Conservation (phyloP, 1,284 basidiomycete genomes). For the Phlebopus sp. region DNA sequence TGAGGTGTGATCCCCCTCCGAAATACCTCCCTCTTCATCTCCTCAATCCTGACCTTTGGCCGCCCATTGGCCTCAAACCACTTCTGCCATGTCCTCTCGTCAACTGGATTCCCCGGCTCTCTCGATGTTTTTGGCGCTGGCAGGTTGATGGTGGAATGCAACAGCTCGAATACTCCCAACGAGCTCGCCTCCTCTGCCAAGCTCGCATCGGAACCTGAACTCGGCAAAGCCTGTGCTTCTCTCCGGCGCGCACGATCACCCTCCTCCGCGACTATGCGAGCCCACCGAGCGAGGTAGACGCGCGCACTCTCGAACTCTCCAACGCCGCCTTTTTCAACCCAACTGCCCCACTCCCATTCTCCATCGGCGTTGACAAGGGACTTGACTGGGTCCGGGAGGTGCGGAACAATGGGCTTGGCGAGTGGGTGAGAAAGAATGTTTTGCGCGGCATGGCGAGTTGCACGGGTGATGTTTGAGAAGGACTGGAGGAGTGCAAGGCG, state of each 20-base stretch:
- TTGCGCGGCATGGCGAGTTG: conserved; percentile 86
- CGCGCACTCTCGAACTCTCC: conserved; percentile 94
- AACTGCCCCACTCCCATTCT: conserved; percentile 82
- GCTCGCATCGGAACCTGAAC: conserved; percentile 40
- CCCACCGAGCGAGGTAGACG: conserved; percentile 97
- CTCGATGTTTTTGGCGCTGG: conserved; percentile 74
- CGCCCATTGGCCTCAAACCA: conserved; percentile 74
- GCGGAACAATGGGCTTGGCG: conserved; percentile 91
- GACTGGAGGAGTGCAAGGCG: conserved; percentile 78
- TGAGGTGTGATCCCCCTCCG: conserved; percentile 61
- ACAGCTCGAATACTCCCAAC: conserved; percentile 85
- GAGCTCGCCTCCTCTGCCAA: conserved; percentile 68
- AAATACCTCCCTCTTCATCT: conserved; percentile 76
- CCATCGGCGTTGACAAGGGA: conserved; percentile 84
- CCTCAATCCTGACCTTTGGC: conserved; percentile 62
- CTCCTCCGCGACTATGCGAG: conserved; percentile 92
- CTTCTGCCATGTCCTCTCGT: conserved; percentile 63
- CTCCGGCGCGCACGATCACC: conserved; percentile 81
- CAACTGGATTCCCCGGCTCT: conserved; percentile 69
- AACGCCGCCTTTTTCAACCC: conserved; percentile 84
- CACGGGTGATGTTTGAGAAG: conserved; percentile 86
- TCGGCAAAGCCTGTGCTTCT: conserved; percentile 67
- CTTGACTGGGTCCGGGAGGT: conserved; percentile 87
- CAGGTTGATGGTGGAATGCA: conserved; percentile 75
- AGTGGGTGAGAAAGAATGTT: conserved; percentile 91